Evolutionary conservation across 768 basidiomycete species (phyloP), one percentile per base, ranked within the genome.

Genomic region (Dentipellis sp.): DNA sequence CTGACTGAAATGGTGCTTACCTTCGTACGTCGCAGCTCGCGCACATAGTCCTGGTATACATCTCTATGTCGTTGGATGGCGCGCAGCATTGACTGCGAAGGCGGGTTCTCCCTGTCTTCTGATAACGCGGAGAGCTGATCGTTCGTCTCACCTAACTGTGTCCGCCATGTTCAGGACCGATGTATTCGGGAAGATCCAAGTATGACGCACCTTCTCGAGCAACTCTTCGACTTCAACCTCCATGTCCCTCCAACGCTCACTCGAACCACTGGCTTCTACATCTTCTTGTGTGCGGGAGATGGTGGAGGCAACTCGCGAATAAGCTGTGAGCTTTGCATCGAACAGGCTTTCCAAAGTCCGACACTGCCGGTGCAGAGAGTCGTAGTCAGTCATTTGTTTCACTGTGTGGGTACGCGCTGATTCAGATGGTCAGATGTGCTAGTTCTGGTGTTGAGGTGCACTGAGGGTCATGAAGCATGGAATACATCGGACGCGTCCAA

Each of bases 311-410:
- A 97, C 75, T 63, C 91, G 89, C 17, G 91, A 83, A 71, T 98
- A 98, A 10, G 91, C 78, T 0, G 91, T 91, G 34, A 99, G 78
- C 68, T 97, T 95, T 35, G 88, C 74, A 66, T 97, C 92, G 60
- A 98, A 88, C 21, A 92, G 78, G 48, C 92, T 91, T 67, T 98
- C 95, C 23, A 97, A 82, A 4, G 94, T 94, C 64, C 94, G 79
- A 71, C 91, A 91, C 70, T 95, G 93, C 54, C 93, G 76, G 64
- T 97, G 89, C 35, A 97, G 78, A 55, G 86, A 81, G 63, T 98
- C 95, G 74, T 94, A 94, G 62, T 75, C 83, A 56, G 85, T 76
- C 88, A 90, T 91, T 55, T 58, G 48, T 29, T 29, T 29, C 29
- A 6, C 29, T 29, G 29, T 3, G 6, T 29, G 29, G 23, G 19